These are phyloP conservation scores for Sarocladiaceae sp. DNA, from an alignment of 2,329 filamentous ascomycete species.

Conservation along the genomic window DNA sequence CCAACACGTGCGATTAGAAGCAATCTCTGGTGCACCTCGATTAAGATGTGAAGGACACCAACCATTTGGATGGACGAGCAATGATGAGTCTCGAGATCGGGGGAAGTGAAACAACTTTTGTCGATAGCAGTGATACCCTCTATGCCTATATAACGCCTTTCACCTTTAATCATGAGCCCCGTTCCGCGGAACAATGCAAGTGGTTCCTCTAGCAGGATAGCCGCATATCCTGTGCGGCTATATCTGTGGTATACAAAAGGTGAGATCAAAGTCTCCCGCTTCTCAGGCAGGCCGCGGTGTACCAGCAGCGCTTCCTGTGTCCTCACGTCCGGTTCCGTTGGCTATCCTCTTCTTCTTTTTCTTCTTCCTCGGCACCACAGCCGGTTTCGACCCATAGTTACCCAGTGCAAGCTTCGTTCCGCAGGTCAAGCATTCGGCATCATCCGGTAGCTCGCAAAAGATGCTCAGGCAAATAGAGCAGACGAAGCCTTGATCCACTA, in stretches of 20 bases:
- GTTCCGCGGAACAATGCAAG: no score
- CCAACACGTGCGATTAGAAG: no score
- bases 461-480: constrained; percentile 96
- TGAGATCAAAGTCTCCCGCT: no score
- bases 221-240: background rate
- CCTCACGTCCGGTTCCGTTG: constrained; percentile 49
- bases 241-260: background rate
- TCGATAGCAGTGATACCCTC: constrained; percentile 22
- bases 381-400: constrained; percentile 70
- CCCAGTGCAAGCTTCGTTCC: constrained; percentile 75
- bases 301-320: constrained; percentile 55
- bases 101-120: constrained; percentile 10
- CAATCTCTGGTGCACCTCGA: no score
- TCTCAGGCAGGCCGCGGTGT: constrained; percentile 45
- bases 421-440: constrained; percentile 75
- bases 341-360: constrained; percentile 69
- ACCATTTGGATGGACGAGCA: no score
- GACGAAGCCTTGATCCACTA: constrained; percentile 90
- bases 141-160: constrained; percentile 18
- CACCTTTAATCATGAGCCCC: background rate
- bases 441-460: constrained; percentile 65
- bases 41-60: no score
- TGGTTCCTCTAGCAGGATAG: no score
- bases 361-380: constrained; percentile 67
- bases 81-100: no score